phyloP scores from a whole-genome alignment of 208 protist genomes.

The Acanthamoeba lugdunensis region DNA sequence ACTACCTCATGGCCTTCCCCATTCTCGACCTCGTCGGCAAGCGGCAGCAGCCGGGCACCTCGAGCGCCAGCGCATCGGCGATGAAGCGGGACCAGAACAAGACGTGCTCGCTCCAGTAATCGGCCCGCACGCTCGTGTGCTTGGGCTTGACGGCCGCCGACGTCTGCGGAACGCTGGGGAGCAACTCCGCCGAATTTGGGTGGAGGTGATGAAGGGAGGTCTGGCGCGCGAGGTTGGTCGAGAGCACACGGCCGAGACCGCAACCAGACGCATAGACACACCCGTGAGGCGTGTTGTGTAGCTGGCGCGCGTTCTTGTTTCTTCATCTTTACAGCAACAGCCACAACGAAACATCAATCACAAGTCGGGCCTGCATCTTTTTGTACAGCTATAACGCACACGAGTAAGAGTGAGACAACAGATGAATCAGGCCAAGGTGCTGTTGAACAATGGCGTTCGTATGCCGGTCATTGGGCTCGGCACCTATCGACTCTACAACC shows the following conservation, averaged over 20 bases:
- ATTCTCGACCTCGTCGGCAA: neutral
- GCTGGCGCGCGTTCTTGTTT: no score
- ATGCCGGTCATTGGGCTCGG: conserved; percentile 37
- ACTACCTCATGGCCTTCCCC: conserved; percentile 44
- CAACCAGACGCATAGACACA: no score
- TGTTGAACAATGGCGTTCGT: conserved; percentile 21
- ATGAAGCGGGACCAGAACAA: neutral
- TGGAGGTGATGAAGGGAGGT: neutral
- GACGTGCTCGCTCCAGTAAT: neutral
- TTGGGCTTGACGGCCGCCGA: neutral
- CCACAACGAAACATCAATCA: no score
- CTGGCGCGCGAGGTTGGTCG: no score
- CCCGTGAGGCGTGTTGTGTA: no score
- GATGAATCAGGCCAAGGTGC: conserved; percentile 3
- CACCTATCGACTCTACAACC: conserved; percentile 15
- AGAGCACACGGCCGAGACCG: no score
- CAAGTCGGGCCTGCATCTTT: no score
- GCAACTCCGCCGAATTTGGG: neutral
- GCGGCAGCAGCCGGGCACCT: neutral
- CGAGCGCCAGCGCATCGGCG: neutral
- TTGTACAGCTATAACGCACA: neutral
- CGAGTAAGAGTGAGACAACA: no score
- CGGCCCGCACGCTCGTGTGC: no score
- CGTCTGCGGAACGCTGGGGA: neutral
- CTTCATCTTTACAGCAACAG: no score